Percentiles rank a stretch among this genome's conserved stretches.
These are phyloP conservation scores for Tulasnella sp. DNA, from an alignment of 768 basidiomycete genomes.

Conservation along the genomic window DNA sequence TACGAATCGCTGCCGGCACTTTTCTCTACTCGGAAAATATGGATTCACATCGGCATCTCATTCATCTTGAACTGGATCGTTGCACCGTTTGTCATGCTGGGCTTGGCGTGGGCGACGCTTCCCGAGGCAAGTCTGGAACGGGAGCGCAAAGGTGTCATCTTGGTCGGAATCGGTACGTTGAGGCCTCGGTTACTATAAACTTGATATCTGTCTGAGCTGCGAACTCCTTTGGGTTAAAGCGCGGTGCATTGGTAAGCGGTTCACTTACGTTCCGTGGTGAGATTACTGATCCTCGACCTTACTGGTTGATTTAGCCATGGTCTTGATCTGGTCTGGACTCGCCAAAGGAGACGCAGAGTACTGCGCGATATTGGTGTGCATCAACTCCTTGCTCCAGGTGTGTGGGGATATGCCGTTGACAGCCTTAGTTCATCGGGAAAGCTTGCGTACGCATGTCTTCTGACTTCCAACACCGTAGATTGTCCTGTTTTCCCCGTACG, in stretches of 20 bases:
- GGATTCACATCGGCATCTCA: conserved; percentile 72
- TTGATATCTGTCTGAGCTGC: not conserved
- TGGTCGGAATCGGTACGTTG: conserved; percentile 75
- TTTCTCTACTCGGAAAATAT: conserved; percentile 57
- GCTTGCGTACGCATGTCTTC: too few species aligned
- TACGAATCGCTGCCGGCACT: conserved; percentile 69
- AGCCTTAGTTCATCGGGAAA: too few species aligned
- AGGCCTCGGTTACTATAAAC: not conserved
- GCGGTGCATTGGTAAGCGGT: conserved; percentile 31
- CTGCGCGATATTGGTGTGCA: conserved; percentile 77
- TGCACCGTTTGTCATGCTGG: conserved; percentile 84
- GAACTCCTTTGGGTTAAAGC: not conserved
- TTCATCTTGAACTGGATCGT: conserved; percentile 78
- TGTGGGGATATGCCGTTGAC: too few species aligned
- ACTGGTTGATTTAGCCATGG: conserved; percentile 54
- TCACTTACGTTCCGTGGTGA: not conserved
- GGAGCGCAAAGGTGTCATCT: conserved; percentile 77
- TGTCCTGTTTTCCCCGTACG: conserved; percentile 71
- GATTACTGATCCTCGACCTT: too few species aligned
- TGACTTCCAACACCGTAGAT: conserved; percentile 45
- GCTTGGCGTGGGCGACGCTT: conserved; percentile 79
- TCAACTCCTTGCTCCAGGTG: conserved; percentile 40
- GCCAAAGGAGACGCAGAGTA: conserved; percentile 70
- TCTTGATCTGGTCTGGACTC: conserved; percentile 80
- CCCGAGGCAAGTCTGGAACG: conserved; percentile 65